These are phyloP conservation scores for Skeletonema menzelii DNA, from an alignment of 108 stramenopile genomes.

Conservation along the genomic window DNA sequence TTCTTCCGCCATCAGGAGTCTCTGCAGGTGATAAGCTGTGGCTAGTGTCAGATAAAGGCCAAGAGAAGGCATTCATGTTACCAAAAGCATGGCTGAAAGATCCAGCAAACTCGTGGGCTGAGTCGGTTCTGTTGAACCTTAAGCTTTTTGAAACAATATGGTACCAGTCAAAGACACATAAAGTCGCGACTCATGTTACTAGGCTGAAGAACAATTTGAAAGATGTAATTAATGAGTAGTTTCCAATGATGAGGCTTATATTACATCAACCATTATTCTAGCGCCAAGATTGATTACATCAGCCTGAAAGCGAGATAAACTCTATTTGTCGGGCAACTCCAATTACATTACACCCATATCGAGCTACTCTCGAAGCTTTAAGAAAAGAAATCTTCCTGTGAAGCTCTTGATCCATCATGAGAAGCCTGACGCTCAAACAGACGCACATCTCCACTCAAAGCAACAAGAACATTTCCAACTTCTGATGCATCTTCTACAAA, in stretches of 20 bases:
- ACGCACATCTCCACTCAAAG: conserved; percentile 38
- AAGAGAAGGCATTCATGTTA: conserved; percentile 23
- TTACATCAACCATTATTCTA: too few species aligned
- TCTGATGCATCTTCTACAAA: conserved; percentile 83
- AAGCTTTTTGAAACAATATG: conserved; percentile 33
- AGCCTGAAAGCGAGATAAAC: too few species aligned
- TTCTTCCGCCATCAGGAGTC: conserved; percentile 50
- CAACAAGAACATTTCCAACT: conserved; percentile 72
- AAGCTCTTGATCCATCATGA: conserved; percentile 10
- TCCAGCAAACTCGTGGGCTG: conserved; percentile 24
- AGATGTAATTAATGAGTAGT: neutral
- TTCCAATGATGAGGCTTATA: neutral
- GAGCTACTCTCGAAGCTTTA: neutral
- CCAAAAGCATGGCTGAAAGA: conserved; percentile 15
- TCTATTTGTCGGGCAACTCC: too few species aligned
- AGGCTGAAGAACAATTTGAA: conserved; percentile 20
- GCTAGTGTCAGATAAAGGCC: conserved; percentile 22
- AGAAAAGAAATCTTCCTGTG: conserved; percentile 35
- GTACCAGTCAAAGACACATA: conserved; percentile 17
- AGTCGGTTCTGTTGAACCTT: conserved; percentile 47
- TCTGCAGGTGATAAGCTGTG: conserved; percentile 58
- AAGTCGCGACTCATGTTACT: conserved; percentile 21
- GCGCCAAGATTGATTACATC: too few species aligned
- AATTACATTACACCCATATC: too few species aligned
- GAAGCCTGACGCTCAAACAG: conserved; percentile 12